Conservation (phyloP, 352 stramenopile genomes). For the Pythium dissimile region DNA sequence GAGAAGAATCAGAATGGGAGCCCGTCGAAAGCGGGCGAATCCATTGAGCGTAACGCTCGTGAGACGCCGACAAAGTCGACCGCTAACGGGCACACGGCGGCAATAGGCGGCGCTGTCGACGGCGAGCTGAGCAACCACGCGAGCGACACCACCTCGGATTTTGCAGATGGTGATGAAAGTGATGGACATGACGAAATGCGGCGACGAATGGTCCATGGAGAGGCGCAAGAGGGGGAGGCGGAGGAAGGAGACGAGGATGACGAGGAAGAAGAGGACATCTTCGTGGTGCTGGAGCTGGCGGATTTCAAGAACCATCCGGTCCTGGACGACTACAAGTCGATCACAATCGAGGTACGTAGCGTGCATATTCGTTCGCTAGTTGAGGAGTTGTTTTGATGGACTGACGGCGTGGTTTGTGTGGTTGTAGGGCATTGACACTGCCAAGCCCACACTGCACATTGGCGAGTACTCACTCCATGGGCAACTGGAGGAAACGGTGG, state of each 20-base stretch:
- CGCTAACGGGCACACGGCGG: too few relatives aligned
- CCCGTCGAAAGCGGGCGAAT: background rate
- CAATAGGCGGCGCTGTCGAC: background rate
- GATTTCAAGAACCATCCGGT: constrained; percentile 84
- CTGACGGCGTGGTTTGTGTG: background rate
- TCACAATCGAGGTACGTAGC: constrained; percentile 56
- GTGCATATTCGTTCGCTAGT: background rate
- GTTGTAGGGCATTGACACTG: constrained; percentile 65
- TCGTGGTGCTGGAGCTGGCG: constrained; percentile 71
- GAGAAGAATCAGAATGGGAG: background rate
- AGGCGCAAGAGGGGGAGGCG: background rate
- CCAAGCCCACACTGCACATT: constrained; percentile 57
- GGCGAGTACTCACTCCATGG: constrained; percentile 70
- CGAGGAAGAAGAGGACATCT: constrained; percentile 56
- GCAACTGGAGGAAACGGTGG: constrained; percentile 67
- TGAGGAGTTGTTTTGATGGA: too few relatives aligned
- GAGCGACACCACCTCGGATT: constrained; percentile 9
- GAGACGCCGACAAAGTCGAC: too few relatives aligned
- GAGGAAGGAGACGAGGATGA: constrained; percentile 27
- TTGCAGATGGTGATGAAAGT: background rate
- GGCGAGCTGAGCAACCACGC: constrained; percentile 4
- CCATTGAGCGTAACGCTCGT: too few relatives aligned
- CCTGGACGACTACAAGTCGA: constrained; percentile 59
- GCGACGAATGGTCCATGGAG: background rate
- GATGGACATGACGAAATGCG: background rate